Evolutionary conservation across 2,329 filamentous ascomycete species (phyloP), one percentile per base, ranked within the genome.

Genomic region (Fusarium marasasianum): DNA sequence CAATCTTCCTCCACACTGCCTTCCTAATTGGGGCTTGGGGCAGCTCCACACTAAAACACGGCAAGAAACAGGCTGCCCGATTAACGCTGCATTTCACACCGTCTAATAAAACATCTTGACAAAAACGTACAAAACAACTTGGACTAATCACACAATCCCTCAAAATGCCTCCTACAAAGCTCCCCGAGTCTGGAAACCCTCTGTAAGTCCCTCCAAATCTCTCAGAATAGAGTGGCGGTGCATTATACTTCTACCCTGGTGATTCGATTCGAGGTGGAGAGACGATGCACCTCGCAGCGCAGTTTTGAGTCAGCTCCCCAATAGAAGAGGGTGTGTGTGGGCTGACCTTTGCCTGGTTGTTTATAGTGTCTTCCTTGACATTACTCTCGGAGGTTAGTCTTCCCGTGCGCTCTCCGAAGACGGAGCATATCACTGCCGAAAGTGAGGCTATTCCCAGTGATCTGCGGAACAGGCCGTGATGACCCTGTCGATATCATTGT

Each of bases 311-410:
- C 75, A 69, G 63, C 55, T 65, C 54, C 60, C 51, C 58, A 68
- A 53, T 62, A 22, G 44, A 55, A 66, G 35, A 58, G 56, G 50
- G 66, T 66, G 69, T 62, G 60, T 72, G 71, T 76, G 75, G 72
- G 62, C 75, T 78, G 70, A 78, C 57, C 26, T 63, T 69, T 76
- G 63, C 47, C 64, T 73, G 55, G 57, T 63, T 48, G 29, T 58
- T 56, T 65, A 47, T 72, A 88, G 86, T 78, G 90, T 92, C 76
- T 93, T 95, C 85, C 94, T 94, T 82, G 93, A 95, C 82, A 89
- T 94, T 69, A 93, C 93, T 8, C 86, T 96, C 65, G 93, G 93
- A 86, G 93, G 93, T 93, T 69, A 73, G 77, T 77, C 72, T 61
- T 57, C 63, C 64, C 45, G 51, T 45, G 55, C 61, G 55, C 41